A percentile compares a stretch with the other conserved stretches of the same genome.
These are phyloP conservation scores for Aspergillus sp. DNA, from an alignment of 2,329 filamentous ascomycete species.

Conservation along the genomic window DNA sequence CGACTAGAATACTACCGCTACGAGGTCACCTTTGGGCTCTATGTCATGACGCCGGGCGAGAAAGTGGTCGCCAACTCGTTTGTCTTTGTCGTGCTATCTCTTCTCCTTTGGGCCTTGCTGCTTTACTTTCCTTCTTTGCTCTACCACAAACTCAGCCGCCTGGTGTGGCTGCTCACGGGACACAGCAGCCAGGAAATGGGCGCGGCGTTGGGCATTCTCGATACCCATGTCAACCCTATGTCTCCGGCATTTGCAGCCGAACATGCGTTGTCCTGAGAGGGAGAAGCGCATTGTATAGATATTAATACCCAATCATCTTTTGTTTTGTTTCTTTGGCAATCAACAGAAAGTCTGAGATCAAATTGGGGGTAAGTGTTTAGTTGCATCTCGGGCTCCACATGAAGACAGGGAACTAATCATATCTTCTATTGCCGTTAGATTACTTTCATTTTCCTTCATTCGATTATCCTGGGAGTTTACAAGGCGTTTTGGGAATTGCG, in stretches of 20 bases:
- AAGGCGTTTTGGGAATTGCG: too few relatives aligned
- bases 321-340: too few relatives aligned
- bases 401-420: too few relatives aligned
- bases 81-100: constrained; percentile 28
- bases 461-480: too few relatives aligned
- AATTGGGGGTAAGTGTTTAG: too few relatives aligned
- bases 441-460: too few relatives aligned
- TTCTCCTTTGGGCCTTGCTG: constrained; percentile 32
- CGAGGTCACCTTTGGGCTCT: constrained; percentile 42
- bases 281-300: constrained; percentile 1
- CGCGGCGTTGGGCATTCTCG: constrained; percentile 22
- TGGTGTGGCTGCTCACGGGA: constrained; percentile 36
- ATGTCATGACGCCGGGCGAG: constrained; percentile 40
- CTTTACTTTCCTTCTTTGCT: constrained; percentile 34
- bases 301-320: too few relatives aligned
- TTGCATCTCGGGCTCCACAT: too few relatives aligned
- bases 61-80: constrained; percentile 40
- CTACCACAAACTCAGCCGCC: constrained; percentile 29
- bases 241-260: constrained; percentile 11
- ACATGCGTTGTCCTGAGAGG: constrained; percentile 5
- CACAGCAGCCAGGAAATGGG: constrained; percentile 25
- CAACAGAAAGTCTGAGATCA: too few relatives aligned
- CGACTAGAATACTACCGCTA: constrained; percentile 43
- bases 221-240: constrained; percentile 14
- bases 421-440: too few relatives aligned